A percentile compares a stretch with the other conserved stretches of the same genome.
Evolutionary conservation across 2,329 filamentous ascomycete species (phyloP).

Genomic region (Xylariaceae sp.): DNA sequence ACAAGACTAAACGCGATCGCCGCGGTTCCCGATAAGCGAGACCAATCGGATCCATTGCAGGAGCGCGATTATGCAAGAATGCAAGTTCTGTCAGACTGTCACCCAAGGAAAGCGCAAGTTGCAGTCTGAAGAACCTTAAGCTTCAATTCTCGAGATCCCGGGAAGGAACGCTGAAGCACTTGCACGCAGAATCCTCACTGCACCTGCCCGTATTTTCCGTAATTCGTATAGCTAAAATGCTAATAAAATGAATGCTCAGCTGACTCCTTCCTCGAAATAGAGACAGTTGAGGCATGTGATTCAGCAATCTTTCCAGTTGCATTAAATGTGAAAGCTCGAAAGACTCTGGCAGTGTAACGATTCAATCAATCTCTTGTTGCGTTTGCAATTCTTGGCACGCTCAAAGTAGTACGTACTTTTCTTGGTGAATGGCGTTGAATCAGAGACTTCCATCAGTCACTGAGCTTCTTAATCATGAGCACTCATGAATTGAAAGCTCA

Average conservation of each 20-base stretch:
- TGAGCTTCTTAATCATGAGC: neutral
- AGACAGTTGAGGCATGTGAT: too few relatives aligned
- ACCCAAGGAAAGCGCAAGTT: neutral
- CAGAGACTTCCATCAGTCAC: neutral
- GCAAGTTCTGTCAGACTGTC: neutral
- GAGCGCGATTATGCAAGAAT: neutral
- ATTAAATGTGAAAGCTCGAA: neutral
- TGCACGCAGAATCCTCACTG: too few relatives aligned
- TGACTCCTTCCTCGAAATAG: too few relatives aligned
- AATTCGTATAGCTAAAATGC: too few relatives aligned
- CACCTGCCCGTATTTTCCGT: too few relatives aligned
- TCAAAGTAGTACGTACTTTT: neutral
- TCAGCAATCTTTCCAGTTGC: neutral
- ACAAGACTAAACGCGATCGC: too few relatives aligned
- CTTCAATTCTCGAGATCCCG: neutral
- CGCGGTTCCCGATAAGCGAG: neutral
- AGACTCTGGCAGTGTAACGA: neutral
- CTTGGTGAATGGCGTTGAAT: neutral
- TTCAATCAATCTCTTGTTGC: neutral
- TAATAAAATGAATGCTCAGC: too few relatives aligned
- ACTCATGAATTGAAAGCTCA: too few relatives aligned
- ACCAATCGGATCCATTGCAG: neutral
- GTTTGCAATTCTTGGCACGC: neutral
- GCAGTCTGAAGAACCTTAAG: neutral
- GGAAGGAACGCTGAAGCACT: too few relatives aligned